Evolutionary conservation across 140 eudicot species (phyloP).

Genomic region (Cichorium intybus): DNA sequence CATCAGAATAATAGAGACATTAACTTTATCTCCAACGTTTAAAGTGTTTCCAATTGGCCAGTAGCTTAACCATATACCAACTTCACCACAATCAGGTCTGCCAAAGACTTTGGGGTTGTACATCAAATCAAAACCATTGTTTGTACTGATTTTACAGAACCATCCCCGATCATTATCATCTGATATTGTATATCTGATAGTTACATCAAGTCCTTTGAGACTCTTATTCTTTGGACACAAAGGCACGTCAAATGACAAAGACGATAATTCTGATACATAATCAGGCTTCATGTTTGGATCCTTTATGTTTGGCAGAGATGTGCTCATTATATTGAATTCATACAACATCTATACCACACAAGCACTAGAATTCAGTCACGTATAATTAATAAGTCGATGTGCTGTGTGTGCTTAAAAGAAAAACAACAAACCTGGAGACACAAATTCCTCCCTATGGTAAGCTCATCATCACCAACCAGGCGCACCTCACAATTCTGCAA

Average conservation of each 20-base stretch:
- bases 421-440: background rate
- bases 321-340: conserved; percentile 25
- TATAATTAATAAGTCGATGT: background rate
- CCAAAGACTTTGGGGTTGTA: conserved; percentile 29
- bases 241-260: conserved; percentile 17
- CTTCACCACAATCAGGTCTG: background rate
- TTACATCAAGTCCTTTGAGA: conserved; percentile 16
- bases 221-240: background rate
- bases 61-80: conserved; percentile 27
- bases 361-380: background rate
- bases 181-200: conserved; percentile 15
- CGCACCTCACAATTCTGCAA: background rate
- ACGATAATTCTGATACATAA: background rate
- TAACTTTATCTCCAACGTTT: conserved; percentile 6
- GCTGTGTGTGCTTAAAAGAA: background rate
- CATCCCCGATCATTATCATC: conserved; percentile 2
- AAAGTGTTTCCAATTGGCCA: conserved; percentile 13
- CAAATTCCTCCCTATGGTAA: background rate
- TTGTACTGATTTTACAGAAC: conserved; percentile 10
- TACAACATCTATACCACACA: conserved; percentile 20
- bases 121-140: conserved; percentile 11
- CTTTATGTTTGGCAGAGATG: conserved; percentile 19
- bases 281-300: background rate
- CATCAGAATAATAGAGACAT: conserved; percentile 15
- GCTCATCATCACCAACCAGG: conserved; percentile 17